These are phyloP conservation scores for Phytophthora pseudosyringae DNA, from an alignment of 352 stramenopile genomes.

Conservation along the genomic window DNA sequence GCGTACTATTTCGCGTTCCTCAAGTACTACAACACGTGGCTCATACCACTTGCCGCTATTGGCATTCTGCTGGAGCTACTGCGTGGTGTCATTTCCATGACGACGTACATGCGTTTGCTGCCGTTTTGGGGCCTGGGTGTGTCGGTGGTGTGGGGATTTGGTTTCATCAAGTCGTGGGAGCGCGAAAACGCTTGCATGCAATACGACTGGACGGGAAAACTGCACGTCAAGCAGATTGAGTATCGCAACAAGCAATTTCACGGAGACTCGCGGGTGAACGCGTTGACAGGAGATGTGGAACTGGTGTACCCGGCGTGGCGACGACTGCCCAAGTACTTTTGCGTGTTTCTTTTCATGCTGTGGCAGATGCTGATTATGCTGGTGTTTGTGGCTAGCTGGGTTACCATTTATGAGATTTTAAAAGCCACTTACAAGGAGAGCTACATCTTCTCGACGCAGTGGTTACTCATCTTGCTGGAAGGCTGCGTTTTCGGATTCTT, in stretches of 20 bases:
- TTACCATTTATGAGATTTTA: conserved; percentile 90
- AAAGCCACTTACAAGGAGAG: conserved; percentile 81
- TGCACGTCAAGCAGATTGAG: conserved; percentile 85
- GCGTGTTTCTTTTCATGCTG: conserved; percentile 83
- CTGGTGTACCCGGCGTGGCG: conserved; percentile 73
- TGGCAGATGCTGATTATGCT: conserved; percentile 88
- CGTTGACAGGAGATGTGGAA: conserved; percentile 75
- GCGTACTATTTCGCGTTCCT: conserved; percentile 90
- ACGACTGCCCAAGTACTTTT: conserved; percentile 78
- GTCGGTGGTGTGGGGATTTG: conserved; percentile 83
- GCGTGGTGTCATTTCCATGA: conserved; percentile 58
- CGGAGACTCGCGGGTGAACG: conserved; percentile 71
- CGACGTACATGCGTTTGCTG: conserved; percentile 80
- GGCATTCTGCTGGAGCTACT: conserved; percentile 68
- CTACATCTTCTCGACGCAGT: conserved; percentile 86
- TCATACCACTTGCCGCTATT: conserved; percentile 75
- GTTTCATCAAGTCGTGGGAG: conserved; percentile 86
- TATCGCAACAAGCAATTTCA: conserved; percentile 86
- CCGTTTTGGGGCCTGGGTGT: conserved; percentile 85
- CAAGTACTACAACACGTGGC: conserved; percentile 82
- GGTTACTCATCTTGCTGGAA: conserved; percentile 83
- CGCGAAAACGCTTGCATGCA: conserved; percentile 82
- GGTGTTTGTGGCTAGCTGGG: conserved; percentile 83
- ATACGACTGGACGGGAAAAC: conserved; percentile 82
- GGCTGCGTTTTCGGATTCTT: conserved; percentile 88